Conservation (phyloP, 1,139 yeast species). For the Keqinozyma sinolaborantium region DNA sequence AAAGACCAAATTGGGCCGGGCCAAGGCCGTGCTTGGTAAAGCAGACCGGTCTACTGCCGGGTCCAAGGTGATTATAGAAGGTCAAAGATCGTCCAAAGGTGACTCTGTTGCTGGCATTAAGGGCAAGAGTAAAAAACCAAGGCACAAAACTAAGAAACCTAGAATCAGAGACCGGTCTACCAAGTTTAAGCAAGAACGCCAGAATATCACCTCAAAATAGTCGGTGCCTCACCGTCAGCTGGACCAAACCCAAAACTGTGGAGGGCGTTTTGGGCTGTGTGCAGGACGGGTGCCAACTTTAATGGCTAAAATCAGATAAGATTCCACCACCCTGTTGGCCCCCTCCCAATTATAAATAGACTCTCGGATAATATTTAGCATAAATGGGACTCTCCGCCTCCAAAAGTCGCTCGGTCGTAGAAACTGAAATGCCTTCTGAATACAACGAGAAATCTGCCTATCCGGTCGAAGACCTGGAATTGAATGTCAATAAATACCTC, state of each 20-base stretch:
- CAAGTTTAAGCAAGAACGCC: slow-evolving; percentile 44
- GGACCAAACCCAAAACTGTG: too few relatives aligned
- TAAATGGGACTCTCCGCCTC: too few relatives aligned
- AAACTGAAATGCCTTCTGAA: background rate
- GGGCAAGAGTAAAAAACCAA: slow-evolving; percentile 49
- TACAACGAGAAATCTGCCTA: slow-evolving; percentile 12
- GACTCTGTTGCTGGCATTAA: slow-evolving; percentile 57
- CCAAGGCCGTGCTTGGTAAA: slow-evolving; percentile 68
- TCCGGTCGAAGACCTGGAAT: slow-evolving; percentile 4
- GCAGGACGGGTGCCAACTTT: too few relatives aligned
- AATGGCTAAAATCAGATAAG: too few relatives aligned
- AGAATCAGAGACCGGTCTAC: slow-evolving; percentile 66
- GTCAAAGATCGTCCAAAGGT: slow-evolving; percentile 80
- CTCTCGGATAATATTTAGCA: too few relatives aligned
- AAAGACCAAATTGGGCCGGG: slow-evolving; percentile 78
- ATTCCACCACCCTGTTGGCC: too few relatives aligned
- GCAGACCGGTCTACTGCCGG: slow-evolving; percentile 74
- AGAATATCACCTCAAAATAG: background rate
- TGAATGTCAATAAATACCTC: slow-evolving; percentile 1
- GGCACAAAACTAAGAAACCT: slow-evolving; percentile 52
- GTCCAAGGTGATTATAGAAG: slow-evolving; percentile 20
- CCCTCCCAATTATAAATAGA: too few relatives aligned
- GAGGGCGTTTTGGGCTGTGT: too few relatives aligned
- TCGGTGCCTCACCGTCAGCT: too few relatives aligned
- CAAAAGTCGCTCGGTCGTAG: too few relatives aligned